Base-by-base conservation (phyloP, 2,329 filamentous ascomycete species). In the Endothia cerciana region DNA sequence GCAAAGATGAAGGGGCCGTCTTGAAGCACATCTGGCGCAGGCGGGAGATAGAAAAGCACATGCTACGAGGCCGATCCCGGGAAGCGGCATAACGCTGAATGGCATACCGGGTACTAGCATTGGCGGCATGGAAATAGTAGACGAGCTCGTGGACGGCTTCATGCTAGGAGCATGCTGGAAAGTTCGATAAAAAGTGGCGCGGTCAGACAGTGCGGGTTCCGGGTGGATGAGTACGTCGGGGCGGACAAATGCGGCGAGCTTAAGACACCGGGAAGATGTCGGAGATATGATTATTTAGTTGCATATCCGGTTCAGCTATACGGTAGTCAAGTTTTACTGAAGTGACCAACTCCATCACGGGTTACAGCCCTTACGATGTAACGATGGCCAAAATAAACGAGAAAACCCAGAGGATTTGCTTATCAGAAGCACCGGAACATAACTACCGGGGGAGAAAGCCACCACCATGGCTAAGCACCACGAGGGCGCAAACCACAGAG, bases 101-200 rank as follows among this genome's bases (percentile, higher is more conserved):
- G 36, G 36, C 56, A 62, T 59, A n/a, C 59, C 59, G 65, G 62
- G 43, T 60, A 43, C 40, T 45, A 49, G 62, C 55, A 47, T 60
- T 15, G 38, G 56, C 7, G 10, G 43, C 47, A 33, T 41, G 57
- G 33, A 33, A 38, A 53, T 51, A n/a, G 30, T 28, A 47, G 17
- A 56, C 47, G 22, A 36, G 8, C 36, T 30, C 33, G 30, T 40
- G 28, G 41, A 51, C 58, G 51, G 45, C 55, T 55, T 22, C 40
- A 51, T 25, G 40, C 55, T 43, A 41, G 30, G 36, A 22, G 17
- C 6, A 40, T 60, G 22, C 17, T 53, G 49, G 7, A 60, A 51
- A 3, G 28, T 28, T 33, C 38, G 25, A 36, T 19, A 38, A 10
- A 17, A 47, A n/a, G 38, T 47, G 57, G 43, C 22, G 22, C 53